These are phyloP conservation scores for Boletus rufocinnamomeus DNA, from an alignment of 768 basidiomycete genomes.

Conservation along the genomic window DNA sequence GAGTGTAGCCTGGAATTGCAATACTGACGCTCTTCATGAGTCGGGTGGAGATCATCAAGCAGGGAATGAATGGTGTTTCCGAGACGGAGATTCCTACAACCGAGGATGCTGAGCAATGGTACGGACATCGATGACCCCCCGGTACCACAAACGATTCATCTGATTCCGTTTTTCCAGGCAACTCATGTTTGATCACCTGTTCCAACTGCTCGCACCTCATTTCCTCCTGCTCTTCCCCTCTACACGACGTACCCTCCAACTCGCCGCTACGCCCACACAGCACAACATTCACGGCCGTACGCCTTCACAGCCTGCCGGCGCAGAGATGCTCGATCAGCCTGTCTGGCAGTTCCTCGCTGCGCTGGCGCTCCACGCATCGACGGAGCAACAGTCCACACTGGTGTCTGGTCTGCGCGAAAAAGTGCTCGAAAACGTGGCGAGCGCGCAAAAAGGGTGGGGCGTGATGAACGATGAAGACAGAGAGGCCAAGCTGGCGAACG, in stretches of 20 bases:
- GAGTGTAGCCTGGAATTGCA: constrained; percentile 80
- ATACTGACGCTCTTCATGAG: constrained; percentile 89
- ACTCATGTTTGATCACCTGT: constrained; percentile 84
- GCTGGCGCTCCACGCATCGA: constrained; percentile 78
- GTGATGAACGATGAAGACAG: constrained; percentile 71
- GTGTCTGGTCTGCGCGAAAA: constrained; percentile 89
- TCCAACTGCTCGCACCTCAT: constrained; percentile 75
- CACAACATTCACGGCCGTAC: constrained; percentile 48
- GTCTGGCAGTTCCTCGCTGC: constrained; percentile 96
- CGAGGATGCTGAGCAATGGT: constrained; percentile 84
- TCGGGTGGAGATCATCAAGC: constrained; percentile 90
- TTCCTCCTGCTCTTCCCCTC: constrained; percentile 89
- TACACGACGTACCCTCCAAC: constrained; percentile 60
- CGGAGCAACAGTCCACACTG: constrained; percentile 86
- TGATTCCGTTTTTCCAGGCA: constrained; percentile 55
- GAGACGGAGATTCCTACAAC: constrained; percentile 62
- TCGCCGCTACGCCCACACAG: constrained; percentile 37
- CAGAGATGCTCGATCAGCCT: constrained; percentile 78
- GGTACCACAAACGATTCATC: neutral
- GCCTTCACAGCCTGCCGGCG: constrained; percentile 58
- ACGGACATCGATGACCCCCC: constrained; percentile 21
- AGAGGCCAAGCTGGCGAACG: constrained; percentile 81
- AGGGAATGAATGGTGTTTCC: constrained; percentile 53
- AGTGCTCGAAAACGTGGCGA: constrained; percentile 86
- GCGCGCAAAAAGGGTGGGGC: constrained; percentile 71